Evolutionary conservation across 257 asterid species (phyloP).

Genomic region (Lantana camara): DNA sequence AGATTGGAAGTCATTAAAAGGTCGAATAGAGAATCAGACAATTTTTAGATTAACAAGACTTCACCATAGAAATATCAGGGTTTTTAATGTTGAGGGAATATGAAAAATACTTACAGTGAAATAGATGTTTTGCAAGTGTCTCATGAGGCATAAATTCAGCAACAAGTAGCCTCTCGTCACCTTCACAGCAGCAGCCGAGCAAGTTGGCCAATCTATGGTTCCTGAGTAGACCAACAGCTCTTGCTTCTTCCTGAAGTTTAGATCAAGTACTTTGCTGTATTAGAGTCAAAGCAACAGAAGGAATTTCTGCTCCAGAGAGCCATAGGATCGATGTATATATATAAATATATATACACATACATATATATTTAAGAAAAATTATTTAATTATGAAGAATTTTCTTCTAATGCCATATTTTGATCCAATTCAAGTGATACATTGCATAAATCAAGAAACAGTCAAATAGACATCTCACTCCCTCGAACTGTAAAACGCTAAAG

Average conservation of each 20-base stretch:
- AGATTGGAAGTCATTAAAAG: background rate
- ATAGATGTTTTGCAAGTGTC: constrained; percentile 94
- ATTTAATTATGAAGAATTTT: background rate
- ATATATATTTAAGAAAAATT: no score
- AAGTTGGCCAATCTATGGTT: constrained; percentile 76
- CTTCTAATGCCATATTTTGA: background rate
- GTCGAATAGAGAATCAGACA: background rate
- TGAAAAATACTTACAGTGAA: constrained; percentile 74
- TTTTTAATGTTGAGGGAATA: background rate
- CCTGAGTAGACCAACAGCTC: constrained; percentile 89
- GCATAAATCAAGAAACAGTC: background rate
- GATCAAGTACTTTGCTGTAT: constrained; percentile 15
- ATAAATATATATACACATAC: no score
- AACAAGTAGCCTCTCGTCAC: constrained; percentile 90
- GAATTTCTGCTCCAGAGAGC: background rate
- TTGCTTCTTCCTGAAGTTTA: constrained; percentile 83
- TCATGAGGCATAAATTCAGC: constrained; percentile 98
- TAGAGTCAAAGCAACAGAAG: background rate
- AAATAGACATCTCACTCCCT: constrained; percentile 3
- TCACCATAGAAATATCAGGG: background rate
- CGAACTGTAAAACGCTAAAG: background rate
- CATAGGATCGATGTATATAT: no score
- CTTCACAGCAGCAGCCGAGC: constrained; percentile 97
- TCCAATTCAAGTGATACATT: background rate
- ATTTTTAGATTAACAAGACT: background rate